These are phyloP conservation scores for Blastocystis hominis DNA, from an alignment of 352 stramenopile species.

Conservation along the genomic window DNA sequence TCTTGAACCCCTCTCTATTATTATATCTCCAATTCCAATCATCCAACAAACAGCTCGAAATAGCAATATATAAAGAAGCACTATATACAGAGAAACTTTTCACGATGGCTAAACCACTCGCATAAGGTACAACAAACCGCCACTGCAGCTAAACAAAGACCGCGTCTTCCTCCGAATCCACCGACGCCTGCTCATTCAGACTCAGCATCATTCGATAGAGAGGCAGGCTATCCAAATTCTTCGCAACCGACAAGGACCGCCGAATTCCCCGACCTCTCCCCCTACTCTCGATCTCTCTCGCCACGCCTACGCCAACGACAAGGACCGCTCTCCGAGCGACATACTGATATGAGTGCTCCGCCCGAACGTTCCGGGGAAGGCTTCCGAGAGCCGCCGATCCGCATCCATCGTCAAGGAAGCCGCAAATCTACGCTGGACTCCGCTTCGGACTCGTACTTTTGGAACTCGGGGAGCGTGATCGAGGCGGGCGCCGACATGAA, in stretches of 20 bases:
- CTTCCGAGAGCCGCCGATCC: background rate
- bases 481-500: background rate
- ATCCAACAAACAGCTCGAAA: background rate
- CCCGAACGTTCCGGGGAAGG: slow-evolving; percentile 9
- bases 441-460: background rate
- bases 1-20: too few species aligned
- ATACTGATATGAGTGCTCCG: background rate
- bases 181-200: background rate
- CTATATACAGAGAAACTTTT: background rate
- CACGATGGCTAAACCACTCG: background rate
- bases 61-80: background rate
- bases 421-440: background rate
- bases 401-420: background rate
- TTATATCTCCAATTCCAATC: too few species aligned
- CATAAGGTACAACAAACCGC: slow-evolving; percentile 17
- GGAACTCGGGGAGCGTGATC: background rate
- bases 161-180: background rate
- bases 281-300: background rate
- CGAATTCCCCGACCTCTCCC: background rate
- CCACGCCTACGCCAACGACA: background rate
- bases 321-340: background rate
- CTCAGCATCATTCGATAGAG: slow-evolving; percentile 13
- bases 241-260: background rate
- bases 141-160: background rate
- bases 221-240: slow-evolving; percentile 2